These are phyloP conservation scores for Alternaria sp. DNA, from an alignment of 2,329 filamentous ascomycete genomes.

Conservation along the genomic window DNA sequence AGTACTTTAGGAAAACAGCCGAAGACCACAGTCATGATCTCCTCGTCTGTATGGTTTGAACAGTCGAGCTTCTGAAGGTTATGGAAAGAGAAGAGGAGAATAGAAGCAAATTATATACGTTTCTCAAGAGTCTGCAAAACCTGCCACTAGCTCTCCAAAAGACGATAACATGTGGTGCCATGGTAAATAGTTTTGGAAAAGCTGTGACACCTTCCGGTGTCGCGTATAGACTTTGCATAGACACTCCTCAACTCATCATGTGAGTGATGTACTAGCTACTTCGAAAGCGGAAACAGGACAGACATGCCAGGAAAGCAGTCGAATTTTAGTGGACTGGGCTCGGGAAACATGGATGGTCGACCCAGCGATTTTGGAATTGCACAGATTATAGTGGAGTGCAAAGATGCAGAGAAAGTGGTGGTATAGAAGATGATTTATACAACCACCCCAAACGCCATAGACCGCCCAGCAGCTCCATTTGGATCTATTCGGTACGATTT, in stretches of 20 bases:
- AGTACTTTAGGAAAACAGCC: not conserved
- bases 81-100: not conserved
- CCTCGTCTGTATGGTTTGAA: not conserved
- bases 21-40: not conserved
- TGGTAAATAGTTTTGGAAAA: accelerated
- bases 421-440: too few relatives aligned
- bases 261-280: not conserved
- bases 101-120: not conserved
- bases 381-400: too few relatives aligned
- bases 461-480: too few relatives aligned
- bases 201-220: not conserved
- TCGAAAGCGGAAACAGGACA: too few relatives aligned
- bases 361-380: too few relatives aligned
- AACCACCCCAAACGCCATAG: too few relatives aligned
- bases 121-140: accelerated
- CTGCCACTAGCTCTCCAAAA: not conserved
- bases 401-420: too few relatives aligned
- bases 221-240: not conserved
- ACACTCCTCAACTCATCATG: not conserved
- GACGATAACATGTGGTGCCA: not conserved
- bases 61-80: not conserved
- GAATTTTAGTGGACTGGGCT: not conserved
- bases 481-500: too few relatives aligned
- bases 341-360: not conserved
- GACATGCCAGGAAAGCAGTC: too few relatives aligned